These are phyloP conservation scores for Sergeia podlipaevii DNA, from an alignment of 208 protist genomes.

Conservation along the genomic window DNA sequence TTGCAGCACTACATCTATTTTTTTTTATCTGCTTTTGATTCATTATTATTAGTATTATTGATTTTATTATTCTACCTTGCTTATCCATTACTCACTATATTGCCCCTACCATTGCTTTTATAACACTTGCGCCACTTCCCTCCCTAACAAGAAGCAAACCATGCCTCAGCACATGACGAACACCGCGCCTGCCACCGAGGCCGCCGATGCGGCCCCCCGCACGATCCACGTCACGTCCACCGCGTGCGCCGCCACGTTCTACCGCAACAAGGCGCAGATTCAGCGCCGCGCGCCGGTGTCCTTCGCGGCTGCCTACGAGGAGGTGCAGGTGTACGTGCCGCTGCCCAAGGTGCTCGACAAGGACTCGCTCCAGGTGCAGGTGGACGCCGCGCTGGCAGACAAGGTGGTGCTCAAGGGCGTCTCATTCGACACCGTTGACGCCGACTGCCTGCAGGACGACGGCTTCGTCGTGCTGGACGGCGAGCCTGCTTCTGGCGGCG, in stretches of 20 bases:
- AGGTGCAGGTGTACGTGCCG: slow-evolving; percentile 14
- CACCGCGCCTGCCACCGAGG: neutral
- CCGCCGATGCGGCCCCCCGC: neutral
- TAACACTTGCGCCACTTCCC: neutral
- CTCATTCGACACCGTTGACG: slow-evolving; percentile 12
- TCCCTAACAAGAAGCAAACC: neutral
- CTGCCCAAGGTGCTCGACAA: slow-evolving; percentile 17
- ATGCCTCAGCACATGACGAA: neutral
- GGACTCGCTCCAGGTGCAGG: slow-evolving; percentile 27
- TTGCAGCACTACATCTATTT: too few species aligned
- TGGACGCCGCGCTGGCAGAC: slow-evolving; percentile 14
- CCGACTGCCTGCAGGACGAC: too few species aligned
- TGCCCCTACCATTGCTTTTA: too few species aligned
- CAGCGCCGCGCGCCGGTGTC: slow-evolving; percentile 7
- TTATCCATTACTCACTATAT: neutral
- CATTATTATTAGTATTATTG: too few species aligned
- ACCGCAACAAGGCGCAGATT: slow-evolving; percentile 8
- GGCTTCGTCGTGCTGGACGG: too few species aligned
- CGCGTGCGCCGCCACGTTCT: slow-evolving; percentile 11
- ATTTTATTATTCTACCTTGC: neutral
- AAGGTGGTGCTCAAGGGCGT: slow-evolving; percentile 17
- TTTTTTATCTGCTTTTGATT: too few species aligned
- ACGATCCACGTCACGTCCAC: slow-evolving; percentile 11
- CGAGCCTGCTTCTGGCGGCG: neutral
- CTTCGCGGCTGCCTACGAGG: slow-evolving; percentile 5